These are phyloP conservation scores for Phytophthora ramorum DNA, from an alignment of 352 stramenopile genomes.

Conservation along the genomic window DNA sequence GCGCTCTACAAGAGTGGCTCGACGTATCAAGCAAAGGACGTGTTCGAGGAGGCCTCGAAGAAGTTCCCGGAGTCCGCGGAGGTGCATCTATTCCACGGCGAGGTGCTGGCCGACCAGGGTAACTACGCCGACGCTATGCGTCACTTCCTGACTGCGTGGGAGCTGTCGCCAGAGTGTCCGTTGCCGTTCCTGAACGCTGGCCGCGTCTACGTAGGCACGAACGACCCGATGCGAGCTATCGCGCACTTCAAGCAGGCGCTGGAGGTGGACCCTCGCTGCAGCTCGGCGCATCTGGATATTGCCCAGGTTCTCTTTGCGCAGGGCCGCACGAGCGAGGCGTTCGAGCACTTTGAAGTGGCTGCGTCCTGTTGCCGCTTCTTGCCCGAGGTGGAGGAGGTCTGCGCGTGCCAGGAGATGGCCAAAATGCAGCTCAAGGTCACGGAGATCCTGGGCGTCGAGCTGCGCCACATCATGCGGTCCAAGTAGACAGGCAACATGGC, in stretches of 20 bases:
- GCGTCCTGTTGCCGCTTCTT: conserved; percentile 82
- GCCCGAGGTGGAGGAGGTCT: conserved; percentile 86
- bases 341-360: conserved; percentile 77
- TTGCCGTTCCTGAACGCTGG: conserved; percentile 87
- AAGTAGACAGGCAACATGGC: conserved; percentile 47
- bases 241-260: conserved; percentile 85
- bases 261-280: conserved; percentile 77
- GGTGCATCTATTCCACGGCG: conserved; percentile 84
- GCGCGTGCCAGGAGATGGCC: conserved; percentile 77
- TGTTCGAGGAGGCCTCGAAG: conserved; percentile 74
- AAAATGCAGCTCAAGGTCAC: conserved; percentile 87
- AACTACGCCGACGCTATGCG: conserved; percentile 85
- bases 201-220: conserved; percentile 84
- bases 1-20: conserved; percentile 88
- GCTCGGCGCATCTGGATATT: conserved; percentile 85
- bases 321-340: conserved; percentile 70
- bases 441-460: conserved; percentile 84
- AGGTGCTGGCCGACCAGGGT: conserved; percentile 83
- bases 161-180: conserved; percentile 79
- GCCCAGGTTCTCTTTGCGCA: conserved; percentile 88
- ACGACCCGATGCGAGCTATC: conserved; percentile 83
- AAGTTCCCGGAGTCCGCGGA: conserved; percentile 77
- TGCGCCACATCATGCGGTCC: conserved; percentile 86
- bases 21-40: conserved; percentile 81
- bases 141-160: conserved; percentile 73